phyloP scores from a whole-genome alignment of 208 protist species.

The Paratrypanosoma confusum region DNA sequence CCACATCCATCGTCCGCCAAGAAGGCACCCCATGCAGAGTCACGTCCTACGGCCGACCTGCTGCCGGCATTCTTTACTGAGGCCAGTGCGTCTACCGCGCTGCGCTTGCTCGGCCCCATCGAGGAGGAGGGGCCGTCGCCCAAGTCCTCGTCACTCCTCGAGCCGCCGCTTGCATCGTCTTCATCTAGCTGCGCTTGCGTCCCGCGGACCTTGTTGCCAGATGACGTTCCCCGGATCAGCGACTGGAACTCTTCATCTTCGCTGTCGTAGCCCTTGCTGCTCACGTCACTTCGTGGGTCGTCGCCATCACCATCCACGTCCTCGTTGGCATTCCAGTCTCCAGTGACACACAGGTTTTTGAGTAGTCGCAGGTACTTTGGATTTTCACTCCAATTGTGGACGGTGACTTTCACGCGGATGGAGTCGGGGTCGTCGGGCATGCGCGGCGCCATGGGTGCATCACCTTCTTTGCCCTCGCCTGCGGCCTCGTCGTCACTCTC shows the following conservation, averaged over 20 bases:
- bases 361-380: conserved; percentile 42
- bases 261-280: conserved; percentile 75
- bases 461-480: conserved; percentile 8
- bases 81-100: too few relatives aligned
- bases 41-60: too few relatives aligned
- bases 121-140: conserved; percentile 8
- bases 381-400: conserved; percentile 39
- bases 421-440: conserved; percentile 46
- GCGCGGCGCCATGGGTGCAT: conserved; percentile 35
- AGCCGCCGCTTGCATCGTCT: too few relatives aligned
- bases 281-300: conserved; percentile 20
- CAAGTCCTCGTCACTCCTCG: too few relatives aligned
- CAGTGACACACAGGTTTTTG: conserved; percentile 94
- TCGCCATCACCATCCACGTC: conserved; percentile 12
- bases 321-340: conserved; percentile 73
- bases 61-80: too few relatives aligned
- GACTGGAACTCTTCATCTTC: conserved; percentile 80
- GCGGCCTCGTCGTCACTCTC: conserved; percentile 29
- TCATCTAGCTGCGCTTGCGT: conserved; percentile 29
- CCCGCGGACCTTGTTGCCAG: background rate
- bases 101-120: conserved; percentile 3
- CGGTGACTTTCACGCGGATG: conserved; percentile 30
- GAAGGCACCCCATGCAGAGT: conserved; percentile 14
- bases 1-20: background rate
- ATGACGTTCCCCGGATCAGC: conserved; percentile 28